These are phyloP conservation scores for Boletus hoseneyae DNA, from an alignment of 1,284 basidiomycete genomes.

Conservation along the genomic window DNA sequence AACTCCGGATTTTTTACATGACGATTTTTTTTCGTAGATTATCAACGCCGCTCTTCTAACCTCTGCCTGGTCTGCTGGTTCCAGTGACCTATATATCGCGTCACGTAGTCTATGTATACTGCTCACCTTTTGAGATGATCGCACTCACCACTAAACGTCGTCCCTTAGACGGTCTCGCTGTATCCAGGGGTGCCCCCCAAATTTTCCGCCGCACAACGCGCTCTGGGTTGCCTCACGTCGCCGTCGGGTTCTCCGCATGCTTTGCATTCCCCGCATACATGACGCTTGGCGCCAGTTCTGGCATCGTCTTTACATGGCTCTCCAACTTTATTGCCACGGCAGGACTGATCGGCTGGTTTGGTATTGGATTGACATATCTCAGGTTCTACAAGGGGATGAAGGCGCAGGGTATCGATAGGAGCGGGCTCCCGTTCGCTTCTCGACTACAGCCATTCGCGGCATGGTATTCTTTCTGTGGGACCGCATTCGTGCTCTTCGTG, in stretches of 20 bases:
- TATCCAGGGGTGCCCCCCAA: constrained; percentile 55
- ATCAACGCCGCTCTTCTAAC: constrained; percentile 67
- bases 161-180: constrained; percentile 50
- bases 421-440: constrained; percentile 47
- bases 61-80: constrained; percentile 54
- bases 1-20: not conserved
- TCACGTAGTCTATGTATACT: constrained; percentile 25
- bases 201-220: constrained; percentile 52
- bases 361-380: constrained; percentile 59
- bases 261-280: constrained; percentile 56
- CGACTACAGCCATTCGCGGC: constrained; percentile 46
- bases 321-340: constrained; percentile 41
- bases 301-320: constrained; percentile 55
- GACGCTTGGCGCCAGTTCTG: constrained; percentile 48
- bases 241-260: constrained; percentile 46
- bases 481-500: constrained; percentile 39
- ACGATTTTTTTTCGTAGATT: constrained; percentile 29
- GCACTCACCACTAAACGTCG: not conserved
- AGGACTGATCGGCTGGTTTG: constrained; percentile 64
- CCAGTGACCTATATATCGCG: constrained; percentile 27
- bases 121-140: not conserved
- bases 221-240: constrained; percentile 56
- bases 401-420: constrained; percentile 52
- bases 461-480: constrained; percentile 39
- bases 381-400: constrained; percentile 57